These are phyloP conservation scores for Pilobolus umbonatus DNA, from an alignment of 192 early-diverging fungal species.

Conservation along the genomic window DNA sequence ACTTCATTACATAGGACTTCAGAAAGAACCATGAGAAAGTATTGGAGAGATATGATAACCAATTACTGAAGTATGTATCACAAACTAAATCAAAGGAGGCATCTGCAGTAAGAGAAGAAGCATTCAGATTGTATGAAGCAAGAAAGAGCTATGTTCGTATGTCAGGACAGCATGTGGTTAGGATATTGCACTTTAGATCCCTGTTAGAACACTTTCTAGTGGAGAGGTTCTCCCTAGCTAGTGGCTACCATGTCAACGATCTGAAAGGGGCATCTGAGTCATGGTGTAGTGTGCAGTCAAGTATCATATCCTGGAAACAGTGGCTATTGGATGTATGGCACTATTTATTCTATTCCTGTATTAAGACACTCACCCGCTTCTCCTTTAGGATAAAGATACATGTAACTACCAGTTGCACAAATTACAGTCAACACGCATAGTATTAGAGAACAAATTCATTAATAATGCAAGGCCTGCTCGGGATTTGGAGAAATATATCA, in stretches of 20 bases:
- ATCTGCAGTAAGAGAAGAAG: slow-evolving; percentile 57
- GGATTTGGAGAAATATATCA: slow-evolving; percentile 27
- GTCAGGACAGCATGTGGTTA: slow-evolving; percentile 49
- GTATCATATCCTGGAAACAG: slow-evolving; percentile 34
- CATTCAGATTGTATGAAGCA: slow-evolving; percentile 57
- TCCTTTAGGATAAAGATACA: slow-evolving; percentile 32
- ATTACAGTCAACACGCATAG: slow-evolving; percentile 27
- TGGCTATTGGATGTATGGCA: slow-evolving; percentile 34
- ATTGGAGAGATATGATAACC: slow-evolving; percentile 58
- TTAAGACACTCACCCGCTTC: not conserved
- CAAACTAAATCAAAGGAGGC: slow-evolving; percentile 58
- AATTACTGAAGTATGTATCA: slow-evolving; percentile 47
- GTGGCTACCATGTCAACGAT: slow-evolving; percentile 28
- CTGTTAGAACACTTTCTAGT: slow-evolving; percentile 38
- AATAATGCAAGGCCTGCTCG: slow-evolving; percentile 19
- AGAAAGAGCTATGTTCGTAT: slow-evolving; percentile 58
- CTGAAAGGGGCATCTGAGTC: slow-evolving; percentile 40
- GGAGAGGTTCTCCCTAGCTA: slow-evolving; percentile 29
- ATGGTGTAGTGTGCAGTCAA: slow-evolving; percentile 38
- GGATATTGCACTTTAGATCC: slow-evolving; percentile 48
- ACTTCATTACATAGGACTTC: slow-evolving; percentile 26
- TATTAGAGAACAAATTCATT: slow-evolving; percentile 29
- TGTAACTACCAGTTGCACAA: slow-evolving; percentile 29
- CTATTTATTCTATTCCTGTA: not conserved
- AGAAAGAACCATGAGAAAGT: slow-evolving; percentile 44